A percentile compares a stretch with the other conserved stretches of the same genome.
Evolutionary conservation across 495 filamentous ascomycete genomes (phyloP).

Genomic region (Aspergillus wentii): DNA sequence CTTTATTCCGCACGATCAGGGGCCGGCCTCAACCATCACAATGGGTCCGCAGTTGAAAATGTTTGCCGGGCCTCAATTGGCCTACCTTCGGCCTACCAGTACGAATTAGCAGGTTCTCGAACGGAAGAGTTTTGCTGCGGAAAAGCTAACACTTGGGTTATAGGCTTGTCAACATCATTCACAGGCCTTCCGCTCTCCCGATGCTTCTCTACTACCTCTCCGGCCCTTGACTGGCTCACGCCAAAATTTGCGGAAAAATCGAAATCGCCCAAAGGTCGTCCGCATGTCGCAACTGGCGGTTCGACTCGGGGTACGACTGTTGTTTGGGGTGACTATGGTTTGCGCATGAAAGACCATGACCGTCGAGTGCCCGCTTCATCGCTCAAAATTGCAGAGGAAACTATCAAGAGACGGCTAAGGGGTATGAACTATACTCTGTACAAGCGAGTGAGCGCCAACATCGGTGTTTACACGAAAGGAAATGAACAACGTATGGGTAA

Average conservation of each 20-base stretch:
- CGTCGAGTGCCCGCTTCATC: constrained; percentile 83
- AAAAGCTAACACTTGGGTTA: constrained; percentile 17
- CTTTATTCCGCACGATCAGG: constrained; percentile 1
- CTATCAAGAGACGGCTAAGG: constrained; percentile 80
- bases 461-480: constrained; percentile 90
- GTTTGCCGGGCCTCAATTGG: constrained; percentile 32
- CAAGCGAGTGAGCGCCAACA: constrained; percentile 82
- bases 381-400: constrained; percentile 84
- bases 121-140: constrained; percentile 3
- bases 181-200: constrained; percentile 38
- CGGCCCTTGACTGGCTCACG: constrained; percentile 67
- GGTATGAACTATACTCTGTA: constrained; percentile 92
- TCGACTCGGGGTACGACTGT: constrained; percentile 90
- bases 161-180: constrained; percentile 28
- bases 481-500: constrained; percentile 99
- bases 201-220: constrained; percentile 70
- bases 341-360: constrained; percentile 92
- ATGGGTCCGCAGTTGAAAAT: constrained; percentile 37
- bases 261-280: constrained; percentile 87
- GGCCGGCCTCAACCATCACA: constrained; percentile 12
- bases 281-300: constrained; percentile 84
- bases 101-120: constrained; percentile 7
- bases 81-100: constrained; percentile 33
- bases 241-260: constrained; percentile 68
- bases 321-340: constrained; percentile 91